Evolutionary conservation across 441 rosid genomes (phyloP), one percentile per base, ranked within the genome.

Genomic region (Aleurites moluccanus): DNA sequence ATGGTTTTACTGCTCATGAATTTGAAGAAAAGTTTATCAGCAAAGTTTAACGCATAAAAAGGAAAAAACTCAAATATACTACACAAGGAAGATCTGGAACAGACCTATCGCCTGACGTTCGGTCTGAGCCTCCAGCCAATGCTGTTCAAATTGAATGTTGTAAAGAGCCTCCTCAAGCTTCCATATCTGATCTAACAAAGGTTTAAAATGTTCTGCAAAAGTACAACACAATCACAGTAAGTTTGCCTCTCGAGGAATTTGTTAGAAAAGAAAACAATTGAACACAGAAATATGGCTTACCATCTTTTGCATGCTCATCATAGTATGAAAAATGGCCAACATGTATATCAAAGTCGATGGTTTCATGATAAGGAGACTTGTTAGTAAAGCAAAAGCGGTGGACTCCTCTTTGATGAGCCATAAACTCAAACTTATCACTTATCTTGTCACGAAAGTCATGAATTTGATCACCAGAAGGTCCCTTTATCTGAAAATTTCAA

Each of bases 101-200:
- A 76, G 82, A 91, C 96, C 84, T 70, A 88, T 78, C 35, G 92
- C 89, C 80, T 91, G 96, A 63, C 92, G 93, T 72, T 91, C 92
- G 10, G 92, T 89, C 83, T 91, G 91, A 53, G 92, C 92, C 84
- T 86, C 90, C 16, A 91, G 85, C 93, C 93, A 91, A 75, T 91
- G 96, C 81, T 89, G 93, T 68, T 89, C 96, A 2, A 91, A 91
- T 69, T 88, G 96, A 65, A 90, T 83, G 78, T 87, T 87, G 81
- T 89, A 86, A 52, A 90, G 93, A 40, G 96, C 90, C 78, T 89
- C 91, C 80, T 90, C 91, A 52, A 90, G 77, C 78, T 85, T 89
- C 52, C 81, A 82, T 25, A 91, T 88, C 73, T 91, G 88, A 30
- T 91, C 88, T 70, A 86, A 45, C 82, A 88, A 77, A 0, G 96